A percentile compares a stretch with the other conserved stretches of the same genome.
These are phyloP conservation scores for Coniochaeta prunicola DNA, from an alignment of 2,329 filamentous ascomycete genomes.

Conservation along the genomic window DNA sequence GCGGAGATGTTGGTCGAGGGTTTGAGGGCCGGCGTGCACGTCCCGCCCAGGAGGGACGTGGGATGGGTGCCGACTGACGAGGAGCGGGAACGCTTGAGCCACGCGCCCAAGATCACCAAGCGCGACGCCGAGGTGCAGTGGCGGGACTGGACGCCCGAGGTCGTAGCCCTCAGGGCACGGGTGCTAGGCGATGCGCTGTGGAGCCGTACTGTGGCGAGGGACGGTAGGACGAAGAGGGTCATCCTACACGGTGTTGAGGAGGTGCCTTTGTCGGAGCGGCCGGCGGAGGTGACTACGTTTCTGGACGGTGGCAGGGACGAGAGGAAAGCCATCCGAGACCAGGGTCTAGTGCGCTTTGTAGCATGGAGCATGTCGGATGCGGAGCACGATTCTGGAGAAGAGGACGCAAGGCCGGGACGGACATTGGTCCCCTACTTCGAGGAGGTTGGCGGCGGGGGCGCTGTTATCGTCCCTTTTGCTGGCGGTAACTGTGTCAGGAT, in stretches of 20 bases:
- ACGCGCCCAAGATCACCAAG: slow-evolving; percentile 69
- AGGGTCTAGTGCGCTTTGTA: not conserved
- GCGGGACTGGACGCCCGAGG: slow-evolving; percentile 39
- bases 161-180: slow-evolving; percentile 47
- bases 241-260: slow-evolving; percentile 29
- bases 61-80: slow-evolving; percentile 15
- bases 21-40: slow-evolving; percentile 55
- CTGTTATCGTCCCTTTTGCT: slow-evolving; percentile 4
- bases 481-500: slow-evolving; percentile 17
- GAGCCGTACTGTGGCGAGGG: slow-evolving; percentile 32
- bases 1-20: slow-evolving; percentile 63
- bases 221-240: slow-evolving; percentile 22
- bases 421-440: slow-evolving; percentile 4
- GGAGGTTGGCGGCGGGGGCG: not conserved
- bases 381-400: not conserved
- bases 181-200: slow-evolving; percentile 59
- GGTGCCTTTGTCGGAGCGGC: slow-evolving; percentile 7
- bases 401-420: not conserved
- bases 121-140: slow-evolving; percentile 58
- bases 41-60: slow-evolving; percentile 47
- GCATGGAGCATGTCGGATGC: not conserved
- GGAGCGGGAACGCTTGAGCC: slow-evolving; percentile 22
- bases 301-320: not conserved
- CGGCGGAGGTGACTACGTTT: slow-evolving; percentile 2
- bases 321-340: not conserved